Base-by-base conservation (phyloP, 306 rosid genomes). In the Vicia villosa region DNA sequence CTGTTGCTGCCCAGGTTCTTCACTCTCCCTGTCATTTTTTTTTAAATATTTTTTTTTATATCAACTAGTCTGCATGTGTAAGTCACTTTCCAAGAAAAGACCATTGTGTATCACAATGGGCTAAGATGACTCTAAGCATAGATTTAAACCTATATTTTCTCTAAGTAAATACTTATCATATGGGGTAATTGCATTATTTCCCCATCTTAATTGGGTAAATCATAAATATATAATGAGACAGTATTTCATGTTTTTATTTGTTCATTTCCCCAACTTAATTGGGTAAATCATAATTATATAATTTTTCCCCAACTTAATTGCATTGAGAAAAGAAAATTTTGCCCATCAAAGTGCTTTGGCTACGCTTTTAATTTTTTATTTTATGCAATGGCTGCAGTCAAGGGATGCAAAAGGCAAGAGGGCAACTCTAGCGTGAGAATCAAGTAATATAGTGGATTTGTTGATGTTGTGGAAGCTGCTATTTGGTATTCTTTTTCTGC, bases 331-430 rank as follows among this genome's bases (percentile, higher is more conserved):
- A 55, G 5, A 16, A 34, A 17, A 74, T 34, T 34, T 7, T 34
- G 10, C 7, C 10, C 38, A 34, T 34, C 38, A 34, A 60, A 32
- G 37, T 50, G 38, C 26, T 10, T 64, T 74, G 26, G 66, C 47
- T 21, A 26, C 73, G 45, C 36, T 54, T 49, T 17, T 64, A 22
- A 61, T 68, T 55, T 11, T 67, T 37, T n/a, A n/a, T n/a, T n/a
- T n/a, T n/a, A n/a, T n/a, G 62, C 28, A 16, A 54, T 58, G 15
- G 70, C 57, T 86, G 88, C 92, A 90, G 98, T 81, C 95, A 41
- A 94, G 97, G 85, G 96, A 88, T 70, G 81, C 90, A 32, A 94
- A 90, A 77, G 98, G 98, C 77, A 94, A 90, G 89, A 79, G 87
- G 76, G 92, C 97, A 70, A 94, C 98, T 56, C 86, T 94, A 70